Percentiles rank a stretch among this genome's conserved stretches.
Evolutionary conservation across 139 green algal species (phyloP).

Genomic region (Coccomyxa sp.): DNA sequence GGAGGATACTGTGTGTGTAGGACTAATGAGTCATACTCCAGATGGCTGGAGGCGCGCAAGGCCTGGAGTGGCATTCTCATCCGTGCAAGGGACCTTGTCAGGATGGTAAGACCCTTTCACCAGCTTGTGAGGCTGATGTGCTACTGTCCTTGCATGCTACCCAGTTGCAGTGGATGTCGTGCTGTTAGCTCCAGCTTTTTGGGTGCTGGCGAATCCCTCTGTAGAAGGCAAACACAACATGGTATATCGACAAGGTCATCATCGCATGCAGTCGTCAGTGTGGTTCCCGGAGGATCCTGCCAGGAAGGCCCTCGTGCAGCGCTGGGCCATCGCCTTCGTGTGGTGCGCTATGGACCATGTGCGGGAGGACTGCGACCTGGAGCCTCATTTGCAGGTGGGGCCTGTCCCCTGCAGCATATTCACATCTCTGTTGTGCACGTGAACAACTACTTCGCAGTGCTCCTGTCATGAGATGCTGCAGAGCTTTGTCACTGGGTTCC

Average conservation of each 20-base stretch:
- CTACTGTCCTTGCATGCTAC: too few relatives aligned
- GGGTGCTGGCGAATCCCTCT: neutral
- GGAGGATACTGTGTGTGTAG: too few relatives aligned
- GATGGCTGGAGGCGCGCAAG: constrained; percentile 42
- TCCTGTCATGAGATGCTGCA: too few relatives aligned
- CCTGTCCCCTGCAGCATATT: neutral
- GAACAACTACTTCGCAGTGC: too few relatives aligned
- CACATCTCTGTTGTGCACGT: too few relatives aligned
- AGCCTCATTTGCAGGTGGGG: constrained; percentile 3
- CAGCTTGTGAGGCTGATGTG: too few relatives aligned
- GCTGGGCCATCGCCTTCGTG: constrained; percentile 36
- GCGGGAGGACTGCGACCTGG: constrained; percentile 11
- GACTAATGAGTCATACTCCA: constrained; percentile 44
- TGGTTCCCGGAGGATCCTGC: constrained; percentile 12
- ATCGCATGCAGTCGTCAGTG: neutral
- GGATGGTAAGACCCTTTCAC: constrained; percentile 21
- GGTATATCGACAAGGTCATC: neutral
- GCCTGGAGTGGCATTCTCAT: constrained; percentile 37
- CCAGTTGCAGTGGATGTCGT: neutral
- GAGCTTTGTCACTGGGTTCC: too few relatives aligned
- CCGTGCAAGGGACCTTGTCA: constrained; percentile 33
- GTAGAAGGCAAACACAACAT: neutral
- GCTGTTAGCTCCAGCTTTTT: neutral
- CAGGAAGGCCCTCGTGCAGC: constrained; percentile 23
- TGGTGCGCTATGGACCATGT: constrained; percentile 2